phyloP scores from a whole-genome alignment of 1,139 yeast species.

The Geotrichum phurueaensis region DNA sequence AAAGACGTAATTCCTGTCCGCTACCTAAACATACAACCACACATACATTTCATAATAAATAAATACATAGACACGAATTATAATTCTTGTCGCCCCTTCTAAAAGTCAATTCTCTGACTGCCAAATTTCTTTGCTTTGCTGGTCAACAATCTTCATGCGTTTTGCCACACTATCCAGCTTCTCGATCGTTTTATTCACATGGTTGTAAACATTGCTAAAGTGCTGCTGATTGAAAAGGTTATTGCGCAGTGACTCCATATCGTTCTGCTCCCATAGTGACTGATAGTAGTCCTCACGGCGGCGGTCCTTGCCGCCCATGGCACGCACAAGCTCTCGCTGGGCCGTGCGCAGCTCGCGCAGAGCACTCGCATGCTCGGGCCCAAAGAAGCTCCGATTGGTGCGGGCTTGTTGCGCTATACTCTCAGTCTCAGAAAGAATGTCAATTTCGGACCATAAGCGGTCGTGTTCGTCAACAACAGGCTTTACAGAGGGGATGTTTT shows the following conservation, averaged over 20 bases:
- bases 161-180: slow-evolving; percentile 42
- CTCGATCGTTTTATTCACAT: slow-evolving; percentile 40
- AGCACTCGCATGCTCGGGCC: slow-evolving; percentile 52
- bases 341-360: slow-evolving; percentile 51
- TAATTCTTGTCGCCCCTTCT: not conserved
- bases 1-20: slow-evolving; percentile 14
- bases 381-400: slow-evolving; percentile 54
- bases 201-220: slow-evolving; percentile 39
- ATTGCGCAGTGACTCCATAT: slow-evolving; percentile 32
- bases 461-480: slow-evolving; percentile 47
- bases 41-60: not conserved
- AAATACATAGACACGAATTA: not conserved
- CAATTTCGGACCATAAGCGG: slow-evolving; percentile 81
- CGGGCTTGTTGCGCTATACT: slow-evolving; percentile 54
- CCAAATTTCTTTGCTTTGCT: slow-evolving; percentile 33
- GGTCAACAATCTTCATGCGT: slow-evolving; percentile 36
- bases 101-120: slow-evolving; percentile 12
- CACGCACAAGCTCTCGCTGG: slow-evolving; percentile 55
- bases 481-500: slow-evolving; percentile 29
- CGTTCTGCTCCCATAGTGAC: slow-evolving; percentile 33
- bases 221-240: slow-evolving; percentile 43
- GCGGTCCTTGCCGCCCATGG: slow-evolving; percentile 41
- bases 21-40: not conserved
- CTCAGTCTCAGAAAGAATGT: slow-evolving; percentile 75
- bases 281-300: slow-evolving; percentile 22